Percentiles rank a stretch among this genome's conserved stretches.
Conservation (phyloP, 176 grass and related monocot species). For the Otatea glauca region DNA sequence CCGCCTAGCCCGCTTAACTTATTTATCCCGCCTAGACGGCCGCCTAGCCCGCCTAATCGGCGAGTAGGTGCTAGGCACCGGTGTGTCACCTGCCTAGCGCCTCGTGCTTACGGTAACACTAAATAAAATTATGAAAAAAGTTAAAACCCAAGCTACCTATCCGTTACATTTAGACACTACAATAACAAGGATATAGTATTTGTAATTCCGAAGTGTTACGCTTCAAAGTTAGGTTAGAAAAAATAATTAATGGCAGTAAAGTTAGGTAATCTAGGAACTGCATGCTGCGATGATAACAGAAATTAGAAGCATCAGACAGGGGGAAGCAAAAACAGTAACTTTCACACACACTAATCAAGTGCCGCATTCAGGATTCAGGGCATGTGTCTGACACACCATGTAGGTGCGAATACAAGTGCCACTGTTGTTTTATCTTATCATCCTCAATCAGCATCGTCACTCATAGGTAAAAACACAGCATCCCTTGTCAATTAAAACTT, state of each 20-base stretch:
- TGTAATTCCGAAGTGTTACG: background rate
- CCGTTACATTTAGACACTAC: constrained; percentile 4
- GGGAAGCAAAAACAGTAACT: background rate
- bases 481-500: background rate
- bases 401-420: background rate
- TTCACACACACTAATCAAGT: background rate
- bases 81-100: no score
- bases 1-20: no score
- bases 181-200: background rate
- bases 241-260: background rate
- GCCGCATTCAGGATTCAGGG: background rate
- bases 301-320: background rate
- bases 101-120: no score
- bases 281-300: background rate
- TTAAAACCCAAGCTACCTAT: background rate
- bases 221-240: background rate
- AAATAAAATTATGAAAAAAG: background rate
- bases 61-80: no score
- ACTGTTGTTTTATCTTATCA: background rate
- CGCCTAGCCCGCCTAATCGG: no score
- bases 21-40: no score
- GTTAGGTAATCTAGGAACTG: constrained; percentile 1
- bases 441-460: background rate
- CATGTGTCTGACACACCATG: background rate
- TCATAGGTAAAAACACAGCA: background rate